Base-by-base conservation (phyloP, 176 grass and related monocot genomes). In the Carex myosuroides region DNA sequence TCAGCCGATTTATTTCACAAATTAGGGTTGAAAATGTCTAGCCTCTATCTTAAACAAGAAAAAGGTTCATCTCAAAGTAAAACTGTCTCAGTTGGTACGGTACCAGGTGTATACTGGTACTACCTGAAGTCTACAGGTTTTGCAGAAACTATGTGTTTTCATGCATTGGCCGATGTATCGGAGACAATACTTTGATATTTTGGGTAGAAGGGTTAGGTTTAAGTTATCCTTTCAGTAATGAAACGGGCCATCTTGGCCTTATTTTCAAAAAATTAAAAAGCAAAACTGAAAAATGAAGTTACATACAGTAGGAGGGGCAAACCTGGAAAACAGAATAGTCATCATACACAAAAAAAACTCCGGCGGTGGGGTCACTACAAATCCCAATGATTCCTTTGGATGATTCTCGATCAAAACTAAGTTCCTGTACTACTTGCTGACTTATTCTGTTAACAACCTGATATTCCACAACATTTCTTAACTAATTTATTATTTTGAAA, bases 361-460 rank as follows among this genome's bases (percentile, higher is more conserved):
- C 86, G 62, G 95, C 89, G 67, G 92, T 93, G 70, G 95, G 83
- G 90, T 98, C 95, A 56, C 95, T 91, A 85, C 95, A 98, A 60
- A 98, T 88, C 61, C 89, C 95, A 83, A 98, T 91, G 13, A 92
- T 95, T 84, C 86, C 91, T 90, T 92, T 98, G 65, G 95, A 92
- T 64, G 83, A 87, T 85, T 98, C 91, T 72, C 82, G 56, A 90
- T 98, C 92, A 81, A 98, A 89, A 87, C 83, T 85, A 85, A 93
- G 86, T 85, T 98, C 95, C 80, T 98, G 91, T 29, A 95, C 89
- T 18, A 91, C 86, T 88, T 81, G 83, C 88, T 98, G 92, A 61
- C 92, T 98, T 63, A 95, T 98, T 93, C 92, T 95, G 88, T 98
- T 98, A 41, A 98, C 88, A 72, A 98, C 92, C 95, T 98, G 90